Conservation (phyloP, 805 yeast genomes). For the Diddensiella santjacobensis region DNA sequence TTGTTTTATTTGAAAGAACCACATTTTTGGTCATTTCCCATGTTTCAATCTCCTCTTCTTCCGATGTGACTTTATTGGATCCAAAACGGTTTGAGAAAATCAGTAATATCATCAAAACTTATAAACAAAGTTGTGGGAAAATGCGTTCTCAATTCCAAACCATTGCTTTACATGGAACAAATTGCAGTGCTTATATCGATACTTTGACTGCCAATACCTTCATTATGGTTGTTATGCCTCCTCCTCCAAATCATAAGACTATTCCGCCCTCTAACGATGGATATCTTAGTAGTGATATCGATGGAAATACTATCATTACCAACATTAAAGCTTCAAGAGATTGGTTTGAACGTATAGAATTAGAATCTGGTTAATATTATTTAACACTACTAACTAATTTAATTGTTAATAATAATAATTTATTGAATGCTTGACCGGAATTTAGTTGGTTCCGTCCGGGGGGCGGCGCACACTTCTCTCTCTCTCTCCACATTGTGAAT, state of each 20-base stretch:
- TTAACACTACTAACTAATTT: no score
- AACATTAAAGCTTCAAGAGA: slow-evolving; percentile 37
- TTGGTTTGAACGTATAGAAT: slow-evolving; percentile 39
- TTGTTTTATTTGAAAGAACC: slow-evolving; percentile 86
- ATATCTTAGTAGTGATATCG: slow-evolving; percentile 20
- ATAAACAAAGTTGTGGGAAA: slow-evolving; percentile 86
- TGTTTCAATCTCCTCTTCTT: slow-evolving; percentile 26
- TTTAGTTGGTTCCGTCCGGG: not conserved
- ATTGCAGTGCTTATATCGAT: slow-evolving; percentile 39
- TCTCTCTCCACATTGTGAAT: not conserved
- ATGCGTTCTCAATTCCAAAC: slow-evolving; percentile 80
- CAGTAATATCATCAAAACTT: slow-evolving; percentile 88
- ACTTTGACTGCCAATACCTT: slow-evolving; percentile 42
- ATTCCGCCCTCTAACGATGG: not conserved
- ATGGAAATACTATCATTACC: slow-evolving; percentile 32
- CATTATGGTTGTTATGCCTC: slow-evolving; percentile 42
- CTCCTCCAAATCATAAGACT: slow-evolving; percentile 19
- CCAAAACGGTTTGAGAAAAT: slow-evolving; percentile 94
- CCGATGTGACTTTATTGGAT: slow-evolving; percentile 44
- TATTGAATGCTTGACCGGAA: no score
- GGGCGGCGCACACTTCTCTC: not conserved
- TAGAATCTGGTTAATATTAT: slow-evolving; percentile 2
- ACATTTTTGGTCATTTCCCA: slow-evolving; percentile 79
- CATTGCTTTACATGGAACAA: slow-evolving; percentile 58
- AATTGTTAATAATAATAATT: no score